A percentile compares a stretch with the other conserved stretches of the same genome.
These are phyloP conservation scores for Fagus sylvatica DNA, from an alignment of 306 rosid species.

Conservation along the genomic window DNA sequence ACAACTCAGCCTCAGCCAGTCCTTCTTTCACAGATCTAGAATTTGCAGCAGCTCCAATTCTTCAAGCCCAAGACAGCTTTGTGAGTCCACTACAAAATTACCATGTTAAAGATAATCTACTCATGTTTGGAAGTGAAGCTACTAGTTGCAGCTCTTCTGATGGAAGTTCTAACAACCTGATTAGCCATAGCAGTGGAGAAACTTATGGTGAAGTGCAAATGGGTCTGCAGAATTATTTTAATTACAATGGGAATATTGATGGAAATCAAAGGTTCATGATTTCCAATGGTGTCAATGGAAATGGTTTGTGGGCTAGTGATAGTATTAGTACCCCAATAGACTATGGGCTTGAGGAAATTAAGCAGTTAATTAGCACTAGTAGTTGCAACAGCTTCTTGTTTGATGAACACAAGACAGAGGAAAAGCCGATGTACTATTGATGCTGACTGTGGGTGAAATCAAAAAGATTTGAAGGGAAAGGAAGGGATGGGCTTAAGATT, in stretches of 20 bases:
- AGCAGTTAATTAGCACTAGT: constrained; percentile 52
- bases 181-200: constrained; percentile 27
- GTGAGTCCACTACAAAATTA: constrained; percentile 29
- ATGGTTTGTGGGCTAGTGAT: constrained; percentile 42
- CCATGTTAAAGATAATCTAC: constrained; percentile 29
- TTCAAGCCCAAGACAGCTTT: constrained; percentile 52
- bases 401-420: constrained; percentile 61
- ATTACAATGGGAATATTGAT: constrained; percentile 30
- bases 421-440: constrained; percentile 52
- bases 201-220: constrained; percentile 21
- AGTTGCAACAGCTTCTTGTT: constrained; percentile 56
- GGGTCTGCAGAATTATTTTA: constrained; percentile 21
- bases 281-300: constrained; percentile 17
- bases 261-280: constrained; percentile 37
- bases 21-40: not conserved
- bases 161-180: constrained; percentile 46
- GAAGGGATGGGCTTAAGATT: constrained; percentile 22
- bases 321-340: constrained; percentile 36
- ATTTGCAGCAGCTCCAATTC: constrained; percentile 14
- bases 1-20: constrained; percentile 9
- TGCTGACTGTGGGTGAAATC: constrained; percentile 47
- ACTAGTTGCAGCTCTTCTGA: constrained; percentile 69
- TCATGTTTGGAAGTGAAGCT: constrained; percentile 53
- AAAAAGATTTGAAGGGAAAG: constrained; percentile 33
- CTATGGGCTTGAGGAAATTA: constrained; percentile 68